Base-by-base conservation (phyloP, 306 rosid species). In the Potentilla sterilis region DNA sequence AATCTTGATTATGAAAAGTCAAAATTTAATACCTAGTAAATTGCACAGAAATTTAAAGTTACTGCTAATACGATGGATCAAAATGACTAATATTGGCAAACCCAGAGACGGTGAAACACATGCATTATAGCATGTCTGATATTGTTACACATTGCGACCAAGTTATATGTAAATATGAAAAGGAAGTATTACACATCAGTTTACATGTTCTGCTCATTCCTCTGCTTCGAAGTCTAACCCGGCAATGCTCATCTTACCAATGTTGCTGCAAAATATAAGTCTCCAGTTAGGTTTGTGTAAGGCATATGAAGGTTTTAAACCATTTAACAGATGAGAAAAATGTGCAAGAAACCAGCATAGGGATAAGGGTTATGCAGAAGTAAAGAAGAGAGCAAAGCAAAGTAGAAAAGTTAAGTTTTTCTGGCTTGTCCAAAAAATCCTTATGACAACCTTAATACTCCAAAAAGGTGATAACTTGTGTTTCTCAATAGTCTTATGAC, bases 241-340 rank as follows among this genome's bases (percentile, higher is more conserved):
- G 9, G 87, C 70, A 46, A 95, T 90, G 72, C 82, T 92, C 98
- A 92, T 95, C 73, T 61, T 87, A 61, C 98, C 98, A 16, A 90
- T 72, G 81, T 95, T 95, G 47, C 98, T 92, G 94, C 88, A 77
- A 15, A 76, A 75, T 77, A 47, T 8, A 28, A 74, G 69, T 14
- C 51, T 76, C 78, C 79, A 44, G 76, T 78, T 8, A 77, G 54
- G 80, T 22, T 58, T n/a, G 28, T 19, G 42, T 4, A 19, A 69
- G 4, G 22, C 55, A 71, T 67, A 66, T 73, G 28, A 72, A 81
- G 47, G 15, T 34, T 52, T 52, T 38, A 67, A 41, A 41, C 3
- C 46, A 24, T 12, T 58, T 22, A 74, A 18, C 74, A 79, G 24
- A 24, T n/a, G 12, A 77, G 19, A 42, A 54, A 22, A 28, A 5